phyloP scores from a whole-genome alignment of 2,329 filamentous ascomycete genomes.

The Aspergillus sp. region DNA sequence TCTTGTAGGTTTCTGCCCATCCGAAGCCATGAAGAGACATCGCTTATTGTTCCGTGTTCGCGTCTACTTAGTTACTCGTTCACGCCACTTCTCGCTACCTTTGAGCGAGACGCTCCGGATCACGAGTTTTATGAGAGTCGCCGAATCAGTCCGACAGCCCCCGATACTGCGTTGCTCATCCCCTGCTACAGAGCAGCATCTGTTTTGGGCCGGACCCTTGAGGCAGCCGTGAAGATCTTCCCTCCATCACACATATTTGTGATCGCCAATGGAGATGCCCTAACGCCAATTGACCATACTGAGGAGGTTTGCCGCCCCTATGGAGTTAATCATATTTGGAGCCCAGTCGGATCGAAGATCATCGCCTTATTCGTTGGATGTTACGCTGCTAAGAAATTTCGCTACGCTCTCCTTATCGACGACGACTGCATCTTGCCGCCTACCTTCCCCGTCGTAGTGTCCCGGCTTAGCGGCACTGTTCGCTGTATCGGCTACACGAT shows the following conservation, averaged over 20 bases:
- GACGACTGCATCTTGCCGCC: conserved; percentile 53
- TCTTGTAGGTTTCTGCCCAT: conserved; percentile 31
- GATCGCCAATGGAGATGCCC: conserved; percentile 53
- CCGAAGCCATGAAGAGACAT: neutral
- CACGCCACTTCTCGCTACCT: conserved; percentile 33
- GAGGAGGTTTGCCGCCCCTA: conserved; percentile 48
- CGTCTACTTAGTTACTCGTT: conserved; percentile 30
- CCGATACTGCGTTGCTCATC: conserved; percentile 48
- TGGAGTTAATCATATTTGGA: conserved; percentile 53
- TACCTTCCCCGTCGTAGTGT: conserved; percentile 51
- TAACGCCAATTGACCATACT: conserved; percentile 50
- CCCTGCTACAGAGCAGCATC: conserved; percentile 51
- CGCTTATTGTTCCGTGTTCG: neutral
- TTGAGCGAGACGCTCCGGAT: conserved; percentile 35
- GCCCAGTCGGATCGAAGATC: conserved; percentile 52
- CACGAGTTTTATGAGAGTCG: conserved; percentile 16
- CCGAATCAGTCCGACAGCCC: conserved; percentile 24
- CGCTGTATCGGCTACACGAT: conserved; percentile 55
- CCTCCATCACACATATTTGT: conserved; percentile 49
- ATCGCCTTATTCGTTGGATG: conserved; percentile 53
- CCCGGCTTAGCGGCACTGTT: conserved; percentile 45
- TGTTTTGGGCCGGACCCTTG: conserved; percentile 46
- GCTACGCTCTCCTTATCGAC: conserved; percentile 52
- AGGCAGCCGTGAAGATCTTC: conserved; percentile 51
- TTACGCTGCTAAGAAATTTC: conserved; percentile 48